phyloP scores from a whole-genome alignment of 1,284 basidiomycete species.

The Cryptococcus sp. region DNA sequence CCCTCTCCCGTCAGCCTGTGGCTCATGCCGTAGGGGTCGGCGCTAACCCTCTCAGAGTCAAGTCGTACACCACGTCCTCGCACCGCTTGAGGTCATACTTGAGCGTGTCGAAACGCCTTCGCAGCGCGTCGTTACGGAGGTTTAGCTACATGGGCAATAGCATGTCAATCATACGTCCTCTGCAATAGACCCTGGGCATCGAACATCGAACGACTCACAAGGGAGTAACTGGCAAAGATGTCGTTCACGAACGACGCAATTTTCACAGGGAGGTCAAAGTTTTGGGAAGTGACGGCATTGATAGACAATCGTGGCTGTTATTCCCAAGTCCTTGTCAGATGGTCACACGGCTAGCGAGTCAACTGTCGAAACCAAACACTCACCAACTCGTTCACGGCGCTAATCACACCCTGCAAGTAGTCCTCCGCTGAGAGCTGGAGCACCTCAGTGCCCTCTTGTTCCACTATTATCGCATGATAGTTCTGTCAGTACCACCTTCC shows the following conservation, averaged over 20 bases:
- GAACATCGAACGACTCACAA: conserved; percentile 43
- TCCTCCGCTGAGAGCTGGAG: conserved; percentile 48
- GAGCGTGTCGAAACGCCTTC: conserved; percentile 50
- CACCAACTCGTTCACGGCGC: conserved; percentile 50
- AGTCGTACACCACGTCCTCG: conserved; percentile 51
- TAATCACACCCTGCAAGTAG: conserved; percentile 51
- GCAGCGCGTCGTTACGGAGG: conserved; percentile 48
- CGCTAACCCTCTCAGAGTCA: conserved; percentile 42
- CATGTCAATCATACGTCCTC: background rate
- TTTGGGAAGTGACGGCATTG: conserved; percentile 50
- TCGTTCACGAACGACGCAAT: conserved; percentile 51
- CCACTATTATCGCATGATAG: conserved; percentile 22
- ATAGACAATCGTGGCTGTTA: conserved; percentile 47
- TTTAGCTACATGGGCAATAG: conserved; percentile 48
- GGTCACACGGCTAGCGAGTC: background rate
- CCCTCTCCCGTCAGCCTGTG: background rate
- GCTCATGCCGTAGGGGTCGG: conserved; percentile 2
- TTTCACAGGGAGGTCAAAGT: conserved; percentile 46
- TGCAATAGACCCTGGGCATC: background rate
- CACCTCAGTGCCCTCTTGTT: conserved; percentile 36
- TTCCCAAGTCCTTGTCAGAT: too few species aligned
- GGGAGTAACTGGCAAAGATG: conserved; percentile 49
- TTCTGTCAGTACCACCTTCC: background rate
- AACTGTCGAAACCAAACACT: conserved; percentile 11
- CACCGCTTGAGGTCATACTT: conserved; percentile 52